Evolutionary conservation across 1,139 yeast genomes (phyloP), one percentile per base, ranked within the genome.

Genomic region (Debaryomyces fabryi): DNA sequence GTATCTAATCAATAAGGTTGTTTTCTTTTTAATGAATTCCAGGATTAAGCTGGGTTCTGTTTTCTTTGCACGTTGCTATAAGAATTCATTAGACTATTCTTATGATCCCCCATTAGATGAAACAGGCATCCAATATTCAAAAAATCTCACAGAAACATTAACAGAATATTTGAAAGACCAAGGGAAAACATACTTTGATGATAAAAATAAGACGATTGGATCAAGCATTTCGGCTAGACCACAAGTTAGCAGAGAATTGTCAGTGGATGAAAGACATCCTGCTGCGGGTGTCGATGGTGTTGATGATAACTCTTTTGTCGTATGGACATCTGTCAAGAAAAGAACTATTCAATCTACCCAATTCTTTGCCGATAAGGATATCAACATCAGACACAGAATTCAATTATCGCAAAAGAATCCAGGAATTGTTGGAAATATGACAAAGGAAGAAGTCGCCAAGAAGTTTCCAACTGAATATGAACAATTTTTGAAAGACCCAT

Each of bases 261-360:
- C 70, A 3, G 57, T 63, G 18, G 65, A 63, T 41, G 67, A 62
- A 46, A 60, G 74, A 55, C 79, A 72, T 49, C 76, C 79, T 8
- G 74, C 81, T 4, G 75, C 76, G 1, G 81, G 80, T 1, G 80
- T 74, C 1, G 79, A 76, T 53, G 81, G 81, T 1, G 66, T 69
- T 4, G 69, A 75, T 46, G 79, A 78, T 18, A 71, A 76, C 48
- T 72, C 81, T n/a, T 74, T 86, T 52, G 82, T 82, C 6, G 91
- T 93, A 12, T 93, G 98, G 97, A 89, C 97, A 0, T 92, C 97
- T 0, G 91, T 95, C 6, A 82, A 96, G 51, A 77, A 81, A 57
- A 80, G 97, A 60, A 91, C 97, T 0, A 76, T 86, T 13, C 90
- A 91, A 58, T 83, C 96, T 1, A 91, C 95, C 0, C 76, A 78